Evolutionary conservation across 2,329 filamentous ascomycete genomes (phyloP).

Genomic region (Passalora sequoiae): DNA sequence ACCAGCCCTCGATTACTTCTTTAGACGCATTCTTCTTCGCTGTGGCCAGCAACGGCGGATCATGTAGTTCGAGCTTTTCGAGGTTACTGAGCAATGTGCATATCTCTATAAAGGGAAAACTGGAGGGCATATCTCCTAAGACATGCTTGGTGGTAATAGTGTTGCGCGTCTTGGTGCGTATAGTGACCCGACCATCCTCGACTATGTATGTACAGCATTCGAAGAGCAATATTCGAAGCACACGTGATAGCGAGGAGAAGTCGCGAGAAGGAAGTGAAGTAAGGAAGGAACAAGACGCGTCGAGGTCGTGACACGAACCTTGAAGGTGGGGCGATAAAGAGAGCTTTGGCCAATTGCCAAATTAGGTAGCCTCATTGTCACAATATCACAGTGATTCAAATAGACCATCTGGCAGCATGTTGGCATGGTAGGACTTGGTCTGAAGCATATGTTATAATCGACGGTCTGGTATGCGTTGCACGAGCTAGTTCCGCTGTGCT

Average conservation of each 20-base stretch:
- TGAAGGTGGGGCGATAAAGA: neutral
- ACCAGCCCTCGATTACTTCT: slow-evolving; percentile 60
- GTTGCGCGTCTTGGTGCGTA: too few species aligned
- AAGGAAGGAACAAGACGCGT: slow-evolving; percentile 2
- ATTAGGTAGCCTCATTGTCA: too few species aligned
- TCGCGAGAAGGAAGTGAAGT: neutral
- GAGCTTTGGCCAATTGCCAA: neutral
- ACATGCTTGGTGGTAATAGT: slow-evolving; percentile 1
- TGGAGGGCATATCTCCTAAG: slow-evolving; percentile 50
- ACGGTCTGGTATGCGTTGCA: too few species aligned
- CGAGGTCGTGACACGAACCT: neutral
- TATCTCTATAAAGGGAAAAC: slow-evolving; percentile 62
- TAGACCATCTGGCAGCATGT: too few species aligned
- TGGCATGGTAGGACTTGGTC: too few species aligned
- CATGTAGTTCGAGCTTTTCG: slow-evolving; percentile 46
- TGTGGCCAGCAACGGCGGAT: slow-evolving; percentile 37
- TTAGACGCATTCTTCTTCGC: slow-evolving; percentile 27
- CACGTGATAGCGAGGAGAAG: slow-evolving; percentile 6
- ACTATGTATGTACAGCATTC: too few species aligned
- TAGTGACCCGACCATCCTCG: neutral
- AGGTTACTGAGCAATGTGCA: slow-evolving; percentile 69
- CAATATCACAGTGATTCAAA: too few species aligned
- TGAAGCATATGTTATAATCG: too few species aligned
- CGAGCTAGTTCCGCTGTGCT: too few species aligned
- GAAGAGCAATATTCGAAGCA: neutral